phyloP scores from a whole-genome alignment of 257 asterid species.

The Sherardia arvensis region DNA sequence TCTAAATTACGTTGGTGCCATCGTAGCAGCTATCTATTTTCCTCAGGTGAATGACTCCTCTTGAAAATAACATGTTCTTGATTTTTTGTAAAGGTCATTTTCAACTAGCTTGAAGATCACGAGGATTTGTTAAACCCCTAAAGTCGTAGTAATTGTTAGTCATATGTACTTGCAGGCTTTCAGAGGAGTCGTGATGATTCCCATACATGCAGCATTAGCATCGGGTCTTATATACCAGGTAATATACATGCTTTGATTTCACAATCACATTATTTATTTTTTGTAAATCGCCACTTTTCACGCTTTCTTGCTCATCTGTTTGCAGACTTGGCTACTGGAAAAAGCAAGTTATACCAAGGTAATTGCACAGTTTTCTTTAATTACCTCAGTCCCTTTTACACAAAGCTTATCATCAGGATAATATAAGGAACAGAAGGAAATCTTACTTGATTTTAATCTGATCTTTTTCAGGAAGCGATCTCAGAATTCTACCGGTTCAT shows the following conservation, averaged over 20 bases:
- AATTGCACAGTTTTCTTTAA: neutral
- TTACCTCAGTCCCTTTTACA: neutral
- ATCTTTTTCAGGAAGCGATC: conserved; percentile 75
- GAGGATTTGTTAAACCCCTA: conserved; percentile 2
- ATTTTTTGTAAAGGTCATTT: neutral
- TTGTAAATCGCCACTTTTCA: neutral
- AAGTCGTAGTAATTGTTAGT: conserved; percentile 2
- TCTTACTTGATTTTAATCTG: neutral
- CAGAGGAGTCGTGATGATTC: conserved; percentile 73
- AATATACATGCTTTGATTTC: conserved; percentile 9
- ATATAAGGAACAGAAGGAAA: neutral
- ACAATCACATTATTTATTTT: neutral
- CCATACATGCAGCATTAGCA: conserved; percentile 66
- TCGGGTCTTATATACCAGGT: conserved; percentile 70
- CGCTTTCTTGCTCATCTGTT: conserved; percentile 1
- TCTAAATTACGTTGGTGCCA: conserved; percentile 70
- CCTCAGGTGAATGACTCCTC: conserved; percentile 60
- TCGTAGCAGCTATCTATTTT: conserved; percentile 67
- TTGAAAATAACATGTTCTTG: neutral
- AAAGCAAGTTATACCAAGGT: conserved; percentile 82
- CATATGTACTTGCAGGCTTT: conserved; percentile 47
- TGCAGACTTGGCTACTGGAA: conserved; percentile 79
- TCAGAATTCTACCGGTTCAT: conserved; percentile 65
- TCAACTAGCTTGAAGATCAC: neutral
- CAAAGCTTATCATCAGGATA: neutral